Evolutionary conservation across 1,139 yeast genomes (phyloP).

Genomic region (Debaryomyces nepalensis): DNA sequence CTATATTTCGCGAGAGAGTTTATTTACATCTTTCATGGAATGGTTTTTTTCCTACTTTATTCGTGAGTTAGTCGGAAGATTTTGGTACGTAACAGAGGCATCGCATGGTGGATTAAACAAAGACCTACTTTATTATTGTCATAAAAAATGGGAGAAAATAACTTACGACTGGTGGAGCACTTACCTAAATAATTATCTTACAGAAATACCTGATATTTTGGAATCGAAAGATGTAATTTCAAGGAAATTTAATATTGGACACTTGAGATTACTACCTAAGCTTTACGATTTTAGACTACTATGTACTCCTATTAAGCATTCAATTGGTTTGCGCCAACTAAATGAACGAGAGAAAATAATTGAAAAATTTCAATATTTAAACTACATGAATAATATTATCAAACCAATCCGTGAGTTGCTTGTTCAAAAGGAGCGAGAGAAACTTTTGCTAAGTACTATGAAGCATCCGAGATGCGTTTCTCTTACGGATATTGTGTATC

Average conservation of each 20-base stretch:
- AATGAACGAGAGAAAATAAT: conserved; percentile 15
- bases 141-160: conserved; percentile 58
- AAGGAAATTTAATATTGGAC: conserved; percentile 35
- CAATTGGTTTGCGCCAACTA: conserved; percentile 17
- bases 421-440: conserved; percentile 16
- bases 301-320: conserved; percentile 53
- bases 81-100: conserved; percentile 72
- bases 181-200: conserved; percentile 42
- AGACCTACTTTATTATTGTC: conserved; percentile 54
- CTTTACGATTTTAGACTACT: conserved; percentile 59
- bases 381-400: conserved; percentile 24
- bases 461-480: conserved; percentile 33
- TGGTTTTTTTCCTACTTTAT: conserved; percentile 65
- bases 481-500: conserved; percentile 30
- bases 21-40: conserved; percentile 47
- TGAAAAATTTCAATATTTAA: conserved; percentile 22
- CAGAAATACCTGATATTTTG: conserved; percentile 13
- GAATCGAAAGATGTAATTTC: conserved; percentile 12
- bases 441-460: conserved; percentile 5
- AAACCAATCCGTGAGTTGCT: conserved; percentile 29
- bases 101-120: conserved; percentile 36
- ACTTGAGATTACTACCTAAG: conserved; percentile 59
- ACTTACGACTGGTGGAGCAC: conserved; percentile 43
- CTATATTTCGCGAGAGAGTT: conserved; percentile 28
- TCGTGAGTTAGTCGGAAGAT: conserved; percentile 51